Conservation (phyloP, 2,329 filamentous ascomycete species). For the Cladobotryum protrusum region DNA sequence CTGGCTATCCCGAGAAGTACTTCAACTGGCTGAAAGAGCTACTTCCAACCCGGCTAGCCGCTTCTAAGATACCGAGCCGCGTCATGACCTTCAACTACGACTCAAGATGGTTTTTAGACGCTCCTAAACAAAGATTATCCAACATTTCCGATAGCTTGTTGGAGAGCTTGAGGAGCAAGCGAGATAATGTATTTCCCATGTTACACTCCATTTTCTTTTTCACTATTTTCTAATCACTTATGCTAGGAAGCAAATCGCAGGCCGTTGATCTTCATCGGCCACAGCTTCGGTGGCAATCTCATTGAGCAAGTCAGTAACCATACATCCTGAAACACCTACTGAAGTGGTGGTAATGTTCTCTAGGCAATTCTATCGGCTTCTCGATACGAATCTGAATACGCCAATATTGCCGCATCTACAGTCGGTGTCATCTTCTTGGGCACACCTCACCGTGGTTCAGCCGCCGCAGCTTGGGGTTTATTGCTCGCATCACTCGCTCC, state of each 20-base stretch:
- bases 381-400: constrained; percentile 3
- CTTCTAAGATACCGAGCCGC: not conserved
- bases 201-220: not conserved
- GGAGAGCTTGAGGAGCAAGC: not conserved
- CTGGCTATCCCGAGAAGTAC: constrained; percentile 1
- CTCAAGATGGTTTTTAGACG: constrained; percentile 2
- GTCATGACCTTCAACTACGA: constrained; percentile 9
- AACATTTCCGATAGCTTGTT: constrained; percentile 6
- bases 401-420: constrained; percentile 5
- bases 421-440: constrained; percentile 10
- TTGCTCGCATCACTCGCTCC: constrained; percentile 5
- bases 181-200: not conserved
- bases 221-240: not conserved
- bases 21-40: constrained; percentile 9
- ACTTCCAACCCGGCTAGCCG: not conserved
- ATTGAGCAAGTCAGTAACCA: constrained; percentile 1
- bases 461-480: constrained; percentile 6
- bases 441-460: constrained; percentile 8
- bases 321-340: no score
- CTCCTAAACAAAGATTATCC: constrained; percentile 6
- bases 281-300: constrained; percentile 10
- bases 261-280: constrained; percentile 10
- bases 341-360: no score
- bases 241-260: not conserved
- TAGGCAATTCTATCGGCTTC: constrained; percentile 11